phyloP scores from a whole-genome alignment of 1,284 basidiomycete genomes.

The Pterulicium gracile region DNA sequence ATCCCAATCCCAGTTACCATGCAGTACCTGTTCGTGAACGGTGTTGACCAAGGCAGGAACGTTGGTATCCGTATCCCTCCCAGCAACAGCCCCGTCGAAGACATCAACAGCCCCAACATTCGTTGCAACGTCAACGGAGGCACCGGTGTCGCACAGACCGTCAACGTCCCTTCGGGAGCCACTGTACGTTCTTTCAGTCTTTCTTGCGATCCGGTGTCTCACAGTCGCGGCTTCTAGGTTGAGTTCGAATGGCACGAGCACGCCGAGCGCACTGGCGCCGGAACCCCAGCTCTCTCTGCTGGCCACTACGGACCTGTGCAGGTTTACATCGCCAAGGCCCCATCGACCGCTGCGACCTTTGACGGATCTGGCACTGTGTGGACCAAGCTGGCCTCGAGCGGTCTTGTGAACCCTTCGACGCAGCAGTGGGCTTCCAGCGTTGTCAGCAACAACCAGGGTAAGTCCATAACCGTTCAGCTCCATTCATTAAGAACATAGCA shows the following conservation, averaged over 20 bases:
- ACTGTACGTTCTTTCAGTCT: constrained; percentile 18
- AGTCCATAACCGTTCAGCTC: constrained; percentile 4
- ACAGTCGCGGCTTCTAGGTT: constrained; percentile 23
- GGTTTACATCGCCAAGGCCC: constrained; percentile 40
- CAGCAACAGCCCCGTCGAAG: constrained; percentile 41
- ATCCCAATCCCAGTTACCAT: constrained; percentile 40
- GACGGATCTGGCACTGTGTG: constrained; percentile 36
- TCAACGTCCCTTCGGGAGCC: neutral
- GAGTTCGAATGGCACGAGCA: constrained; percentile 36
- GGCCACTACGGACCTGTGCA: constrained; percentile 41
- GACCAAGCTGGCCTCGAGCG: constrained; percentile 41
- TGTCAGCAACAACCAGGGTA: constrained; percentile 31
- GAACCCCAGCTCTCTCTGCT: constrained; percentile 36
- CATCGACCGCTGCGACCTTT: constrained; percentile 31
- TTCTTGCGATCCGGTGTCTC: constrained; percentile 26
- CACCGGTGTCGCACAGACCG: no score
- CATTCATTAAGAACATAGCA: neutral
- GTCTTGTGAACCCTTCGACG: constrained; percentile 21
- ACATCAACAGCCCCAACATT: constrained; percentile 36
- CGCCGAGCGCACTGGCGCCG: constrained; percentile 37
- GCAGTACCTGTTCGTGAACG: constrained; percentile 40
- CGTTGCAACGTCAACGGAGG: constrained; percentile 9
- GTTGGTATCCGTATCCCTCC: constrained; percentile 32
- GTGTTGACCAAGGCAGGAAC: constrained; percentile 34
- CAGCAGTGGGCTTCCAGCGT: constrained; percentile 36